Base-by-base conservation (phyloP, 768 basidiomycete genomes). In the Leccinum olivaceopallidum region DNA sequence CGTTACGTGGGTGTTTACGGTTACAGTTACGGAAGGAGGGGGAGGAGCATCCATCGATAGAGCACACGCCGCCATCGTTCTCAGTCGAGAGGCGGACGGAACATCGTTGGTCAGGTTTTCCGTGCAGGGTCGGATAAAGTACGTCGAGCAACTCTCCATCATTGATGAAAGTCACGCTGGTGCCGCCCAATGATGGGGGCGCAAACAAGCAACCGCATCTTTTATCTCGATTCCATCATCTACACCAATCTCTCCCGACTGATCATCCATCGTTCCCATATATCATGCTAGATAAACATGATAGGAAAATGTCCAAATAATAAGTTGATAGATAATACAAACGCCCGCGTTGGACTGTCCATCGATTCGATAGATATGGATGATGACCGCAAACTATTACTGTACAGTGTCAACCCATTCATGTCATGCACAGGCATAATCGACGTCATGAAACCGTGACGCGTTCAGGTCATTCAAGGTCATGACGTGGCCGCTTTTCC, bases 401-500 rank as follows among this genome's bases (percentile, higher is more conserved):
- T 2, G 42, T 20, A 44, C n/a, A 44, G n/a, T 20, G 10, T 20
- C 13, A 13, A 42, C 39, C 39, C 39, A 42, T 28, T 32, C 50
- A 14, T 20, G 26, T 47, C 24, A 32, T n/a, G 16, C 20, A 8
- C 30, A 51, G 9, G 16, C 5, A 30, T 28, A 51, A 50, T 22
- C 18, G 9, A 8, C 16, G 7, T n/a, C 30, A 39, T 47, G 5
- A 60, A 32, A 36, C 14, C 14, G 16, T 22, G n/a, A n/a, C n/a
- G n/a, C 10, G 37, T 32, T 14, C 16, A n/a, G 9, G n/a, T 16
- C 10, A 3, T 52, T 28, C 34, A 14, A 37, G 39, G 32, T 69
- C 60, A 75, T 49, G 39, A 48, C 9, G 50, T n/a, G n/a, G 57
- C 47, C 22, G 58, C 60, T 54, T 68, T 76, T 18, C 74, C 72